Evolutionary conservation across 1,284 basidiomycete species (phyloP).

Genomic region (Pascua guehoae): DNA sequence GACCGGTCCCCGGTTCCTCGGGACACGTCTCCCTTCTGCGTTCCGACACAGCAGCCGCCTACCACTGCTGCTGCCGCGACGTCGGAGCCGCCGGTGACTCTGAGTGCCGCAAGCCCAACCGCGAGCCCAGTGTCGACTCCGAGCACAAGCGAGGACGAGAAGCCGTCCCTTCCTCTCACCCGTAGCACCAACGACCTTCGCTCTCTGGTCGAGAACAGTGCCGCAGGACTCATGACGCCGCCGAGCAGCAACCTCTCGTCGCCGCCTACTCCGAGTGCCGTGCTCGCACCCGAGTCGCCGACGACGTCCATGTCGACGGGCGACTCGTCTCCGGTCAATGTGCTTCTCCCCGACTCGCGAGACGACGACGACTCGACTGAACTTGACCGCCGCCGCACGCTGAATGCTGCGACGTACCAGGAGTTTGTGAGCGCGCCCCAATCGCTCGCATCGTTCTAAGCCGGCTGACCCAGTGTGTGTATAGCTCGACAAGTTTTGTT

Average conservation of each 20-base stretch:
- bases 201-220: conserved; percentile 22
- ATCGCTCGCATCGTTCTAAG: neutral
- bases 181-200: conserved; percentile 27
- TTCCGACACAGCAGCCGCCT: no score
- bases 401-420: conserved; percentile 29
- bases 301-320: conserved; percentile 37
- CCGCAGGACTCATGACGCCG: conserved; percentile 38
- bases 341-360: conserved; percentile 25
- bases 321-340: conserved; percentile 39
- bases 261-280: conserved; percentile 35
- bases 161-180: neutral
- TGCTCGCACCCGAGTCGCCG: conserved; percentile 20
- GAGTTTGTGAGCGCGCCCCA: conserved; percentile 40
- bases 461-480: no score
- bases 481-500: conserved; percentile 48
- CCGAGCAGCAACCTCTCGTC: conserved; percentile 45
- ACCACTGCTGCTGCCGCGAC: no score
- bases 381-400: conserved; percentile 22
- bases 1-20: no score
- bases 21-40: no score
- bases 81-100: no score
- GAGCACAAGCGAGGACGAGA: conserved; percentile 9
- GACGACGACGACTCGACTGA: conserved; percentile 23
- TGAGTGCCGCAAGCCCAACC: neutral
- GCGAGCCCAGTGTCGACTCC: neutral